Conservation (phyloP, 495 filamentous ascomycete species). For the Aspergillus mulundensis region DNA sequence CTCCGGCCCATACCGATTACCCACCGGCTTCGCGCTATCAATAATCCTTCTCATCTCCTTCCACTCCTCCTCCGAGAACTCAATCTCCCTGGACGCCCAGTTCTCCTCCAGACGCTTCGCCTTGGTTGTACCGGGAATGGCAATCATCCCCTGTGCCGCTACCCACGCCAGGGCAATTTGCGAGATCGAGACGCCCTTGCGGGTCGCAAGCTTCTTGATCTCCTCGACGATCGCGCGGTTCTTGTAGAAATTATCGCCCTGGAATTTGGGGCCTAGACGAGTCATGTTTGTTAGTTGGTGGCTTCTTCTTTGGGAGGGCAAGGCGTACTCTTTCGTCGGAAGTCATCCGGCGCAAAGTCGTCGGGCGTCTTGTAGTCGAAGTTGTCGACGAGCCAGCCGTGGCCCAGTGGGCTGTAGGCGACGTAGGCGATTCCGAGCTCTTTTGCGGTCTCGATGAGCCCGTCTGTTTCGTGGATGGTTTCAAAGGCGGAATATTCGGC, state of each 20-base stretch:
- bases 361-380: slow-evolving; percentile 41
- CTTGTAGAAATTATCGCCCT: slow-evolving; percentile 50
- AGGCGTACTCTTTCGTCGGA: slow-evolving; percentile 32
- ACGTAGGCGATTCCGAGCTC: slow-evolving; percentile 43
- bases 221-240: slow-evolving; percentile 43
- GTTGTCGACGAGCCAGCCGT: slow-evolving; percentile 44
- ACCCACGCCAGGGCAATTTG: slow-evolving; percentile 48
- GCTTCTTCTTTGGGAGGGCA: not conserved
- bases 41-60: slow-evolving; percentile 7
- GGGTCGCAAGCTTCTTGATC: slow-evolving; percentile 37
- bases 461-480: slow-evolving; percentile 43
- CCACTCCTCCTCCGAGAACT: not conserved
- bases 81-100: slow-evolving; percentile 33
- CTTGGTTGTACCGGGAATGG: slow-evolving; percentile 50
- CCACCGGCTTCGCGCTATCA: not conserved
- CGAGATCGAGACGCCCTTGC: slow-evolving; percentile 34
- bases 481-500: slow-evolving; percentile 50
- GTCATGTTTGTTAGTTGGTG: not conserved
- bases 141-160: slow-evolving; percentile 42
- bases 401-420: slow-evolving; percentile 43
- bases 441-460: slow-evolving; percentile 35
- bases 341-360: slow-evolving; percentile 43
- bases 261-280: slow-evolving; percentile 41
- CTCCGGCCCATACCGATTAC: slow-evolving; percentile 3
- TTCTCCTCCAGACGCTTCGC: slow-evolving; percentile 37